Base-by-base conservation (phyloP, 1,139 yeast species). In the Lodderomyces jiufengensis region DNA sequence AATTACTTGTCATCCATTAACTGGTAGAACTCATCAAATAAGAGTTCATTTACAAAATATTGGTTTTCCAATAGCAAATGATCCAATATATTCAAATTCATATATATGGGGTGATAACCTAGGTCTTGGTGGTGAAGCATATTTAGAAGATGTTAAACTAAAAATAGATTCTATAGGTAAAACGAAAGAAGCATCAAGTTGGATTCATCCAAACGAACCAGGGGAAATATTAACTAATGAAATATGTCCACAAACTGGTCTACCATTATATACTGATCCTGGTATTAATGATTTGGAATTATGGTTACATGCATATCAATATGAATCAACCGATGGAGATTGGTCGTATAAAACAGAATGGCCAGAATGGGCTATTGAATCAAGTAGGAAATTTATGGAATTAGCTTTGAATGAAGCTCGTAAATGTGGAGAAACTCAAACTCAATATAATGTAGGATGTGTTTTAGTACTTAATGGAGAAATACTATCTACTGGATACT, bases 21-120 rank as follows among this genome's bases (percentile, higher is more conserved):
- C 98, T 0, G 98, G 98, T 0, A 70, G 98, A 50, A 86, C 97
- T 0, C 98, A 92, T 56, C 98, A 92, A 54, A 87, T 92, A 34
- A 65, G 98, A 37, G 95, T 92, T 0, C 98, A 92, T 61, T 61
- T 92, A 38, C 97, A 90, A 57, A 84, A 72, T 48, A 52, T 92
- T 20, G 96, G 97, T 0, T 77, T 76, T 49, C 96, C 98, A 1
- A 92, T 92, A 35, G 95, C 95, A 21, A 92, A 92, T 55, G 98
- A 92, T 57, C 97, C 97, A 0, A 73, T 92, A 1, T 92, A 92
- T 43, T 59, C 70, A 47, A 80, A 81, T 40, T 71, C 72, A 15
- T 57, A 59, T 14, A 79, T 84, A 1, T 88, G 96, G 95, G 95
- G 95, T 0, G 61, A 65, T 0, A 52, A 57, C 1, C 61, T 80